Percentiles rank a stretch among this genome's conserved stretches.
These are phyloP conservation scores for Heliocybe sulcata DNA, from an alignment of 1,284 basidiomycete species.

Conservation along the genomic window DNA sequence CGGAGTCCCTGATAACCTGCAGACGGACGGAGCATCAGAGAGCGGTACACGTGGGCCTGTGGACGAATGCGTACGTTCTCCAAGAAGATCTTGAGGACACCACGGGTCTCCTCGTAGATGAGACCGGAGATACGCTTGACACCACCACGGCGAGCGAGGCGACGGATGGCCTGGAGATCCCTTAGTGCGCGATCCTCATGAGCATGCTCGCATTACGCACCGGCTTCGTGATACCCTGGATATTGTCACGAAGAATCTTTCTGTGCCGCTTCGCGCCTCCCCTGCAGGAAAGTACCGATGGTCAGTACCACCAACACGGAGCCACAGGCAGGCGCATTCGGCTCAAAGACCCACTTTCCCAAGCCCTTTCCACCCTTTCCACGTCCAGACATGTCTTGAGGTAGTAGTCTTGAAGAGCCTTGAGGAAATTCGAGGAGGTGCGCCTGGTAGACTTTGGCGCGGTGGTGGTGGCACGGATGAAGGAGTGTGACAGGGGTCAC, in stretches of 20 bases:
- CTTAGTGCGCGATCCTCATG: not conserved
- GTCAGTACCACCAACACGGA: not conserved
- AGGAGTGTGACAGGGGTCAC: not conserved
- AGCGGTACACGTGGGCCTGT: not conserved
- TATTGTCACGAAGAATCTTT: conserved; percentile 71
- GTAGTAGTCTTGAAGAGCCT: not conserved
- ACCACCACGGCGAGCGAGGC: conserved; percentile 82
- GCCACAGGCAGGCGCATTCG: not conserved
- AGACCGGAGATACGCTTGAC: conserved; percentile 81
- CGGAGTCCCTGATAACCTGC: conserved; percentile 72
- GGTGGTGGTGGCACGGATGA: not conserved
- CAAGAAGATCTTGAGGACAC: conserved; percentile 81
- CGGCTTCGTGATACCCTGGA: conserved; percentile 59
- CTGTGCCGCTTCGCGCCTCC: conserved; percentile 72
- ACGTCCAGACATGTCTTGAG: not conserved
- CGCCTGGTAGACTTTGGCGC: not conserved
- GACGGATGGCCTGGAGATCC: conserved; percentile 58
- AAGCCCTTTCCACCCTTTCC: not conserved
- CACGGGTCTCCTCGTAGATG: conserved; percentile 80
- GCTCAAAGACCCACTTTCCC: not conserved
- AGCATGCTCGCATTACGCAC: conserved; percentile 17
- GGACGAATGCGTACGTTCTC: conserved; percentile 33
- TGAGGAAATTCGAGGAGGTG: not conserved
- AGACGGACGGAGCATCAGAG: not conserved
- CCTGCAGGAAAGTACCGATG: conserved; percentile 29